These are phyloP conservation scores for Pholiota microspora DNA, from an alignment of 768 basidiomycete species.

Conservation along the genomic window DNA sequence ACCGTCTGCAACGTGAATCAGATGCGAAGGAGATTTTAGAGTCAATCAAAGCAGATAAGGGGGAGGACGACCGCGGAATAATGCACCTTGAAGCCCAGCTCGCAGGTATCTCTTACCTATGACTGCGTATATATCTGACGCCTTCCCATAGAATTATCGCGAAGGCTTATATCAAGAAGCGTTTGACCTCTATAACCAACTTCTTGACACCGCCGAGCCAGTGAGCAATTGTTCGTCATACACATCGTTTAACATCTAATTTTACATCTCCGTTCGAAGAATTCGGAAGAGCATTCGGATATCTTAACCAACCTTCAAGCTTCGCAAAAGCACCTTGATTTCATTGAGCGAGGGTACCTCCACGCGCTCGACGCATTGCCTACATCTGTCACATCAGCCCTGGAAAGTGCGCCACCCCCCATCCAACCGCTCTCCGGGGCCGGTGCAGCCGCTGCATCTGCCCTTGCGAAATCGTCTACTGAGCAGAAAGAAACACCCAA, in stretches of 20 bases:
- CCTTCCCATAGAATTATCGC: conserved; percentile 62
- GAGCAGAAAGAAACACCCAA: conserved; percentile 31
- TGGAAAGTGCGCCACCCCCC: conserved; percentile 66
- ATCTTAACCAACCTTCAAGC: conserved; percentile 84
- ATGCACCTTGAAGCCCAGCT: conserved; percentile 86
- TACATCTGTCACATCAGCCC: conserved; percentile 41
- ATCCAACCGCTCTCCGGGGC: conserved; percentile 27
- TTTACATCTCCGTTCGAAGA: conserved; percentile 36
- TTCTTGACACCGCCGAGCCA: conserved; percentile 75
- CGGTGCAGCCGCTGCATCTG: conserved; percentile 29
- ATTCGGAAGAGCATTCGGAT: conserved; percentile 86
- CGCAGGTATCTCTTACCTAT: conserved; percentile 42
- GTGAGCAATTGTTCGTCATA: conserved; percentile 45
- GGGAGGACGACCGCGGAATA: conserved; percentile 58
- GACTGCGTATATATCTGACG: not conserved
- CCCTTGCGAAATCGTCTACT: conserved; percentile 21
- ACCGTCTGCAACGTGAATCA: conserved; percentile 74
- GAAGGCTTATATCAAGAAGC: conserved; percentile 72
- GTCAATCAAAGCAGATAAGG: conserved; percentile 42
- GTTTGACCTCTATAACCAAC: conserved; percentile 74
- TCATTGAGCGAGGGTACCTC: conserved; percentile 70
- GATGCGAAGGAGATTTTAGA: conserved; percentile 60
- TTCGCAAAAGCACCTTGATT: conserved; percentile 79
- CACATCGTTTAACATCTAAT: not conserved
- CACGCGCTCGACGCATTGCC: conserved; percentile 63